Percentiles rank a stretch among this genome's conserved stretches.
These are phyloP conservation scores for Amanita thiersii DNA, from an alignment of 768 basidiomycete genomes.

Conservation along the genomic window DNA sequence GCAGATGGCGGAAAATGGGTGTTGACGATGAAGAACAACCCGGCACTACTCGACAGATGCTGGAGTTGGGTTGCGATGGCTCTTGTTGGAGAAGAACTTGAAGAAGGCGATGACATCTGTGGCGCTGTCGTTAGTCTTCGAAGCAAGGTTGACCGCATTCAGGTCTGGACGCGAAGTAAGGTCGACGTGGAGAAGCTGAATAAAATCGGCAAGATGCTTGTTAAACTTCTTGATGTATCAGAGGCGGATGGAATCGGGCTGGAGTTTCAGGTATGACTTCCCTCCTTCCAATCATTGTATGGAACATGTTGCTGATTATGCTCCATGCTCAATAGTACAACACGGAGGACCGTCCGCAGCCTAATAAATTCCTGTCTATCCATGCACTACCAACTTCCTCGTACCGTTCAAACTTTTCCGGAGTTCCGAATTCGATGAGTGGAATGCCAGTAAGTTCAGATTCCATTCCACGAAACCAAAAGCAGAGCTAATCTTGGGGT, in stretches of 20 bases:
- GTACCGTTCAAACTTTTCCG: constrained; percentile 65
- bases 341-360: constrained; percentile 76
- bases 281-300: constrained; percentile 1
- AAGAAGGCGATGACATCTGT: constrained; percentile 68
- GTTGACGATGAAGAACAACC: constrained; percentile 83
- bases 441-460: background rate
- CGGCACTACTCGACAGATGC: constrained; percentile 71
- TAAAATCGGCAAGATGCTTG: constrained; percentile 72
- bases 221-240: constrained; percentile 76
- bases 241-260: constrained; percentile 81
- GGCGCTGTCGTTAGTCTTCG: constrained; percentile 83
- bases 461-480: constrained; percentile 1
- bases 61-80: constrained; percentile 92
- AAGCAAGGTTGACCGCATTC: constrained; percentile 83
- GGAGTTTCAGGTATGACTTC: constrained; percentile 72
- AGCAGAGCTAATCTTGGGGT: constrained; percentile 18
- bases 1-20: constrained; percentile 94
- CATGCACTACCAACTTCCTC: constrained; percentile 60
- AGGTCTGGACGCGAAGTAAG: constrained; percentile 83
- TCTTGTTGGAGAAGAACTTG: constrained; percentile 78
- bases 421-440: constrained; percentile 6
- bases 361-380: constrained; percentile 78
- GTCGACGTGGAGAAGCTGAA: constrained; percentile 84
- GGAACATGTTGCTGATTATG: constrained; percentile 15
- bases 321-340: constrained; percentile 54